These are phyloP conservation scores for Fusarium protoensiforme DNA, from an alignment of 2,329 filamentous ascomycete genomes.

Conservation along the genomic window DNA sequence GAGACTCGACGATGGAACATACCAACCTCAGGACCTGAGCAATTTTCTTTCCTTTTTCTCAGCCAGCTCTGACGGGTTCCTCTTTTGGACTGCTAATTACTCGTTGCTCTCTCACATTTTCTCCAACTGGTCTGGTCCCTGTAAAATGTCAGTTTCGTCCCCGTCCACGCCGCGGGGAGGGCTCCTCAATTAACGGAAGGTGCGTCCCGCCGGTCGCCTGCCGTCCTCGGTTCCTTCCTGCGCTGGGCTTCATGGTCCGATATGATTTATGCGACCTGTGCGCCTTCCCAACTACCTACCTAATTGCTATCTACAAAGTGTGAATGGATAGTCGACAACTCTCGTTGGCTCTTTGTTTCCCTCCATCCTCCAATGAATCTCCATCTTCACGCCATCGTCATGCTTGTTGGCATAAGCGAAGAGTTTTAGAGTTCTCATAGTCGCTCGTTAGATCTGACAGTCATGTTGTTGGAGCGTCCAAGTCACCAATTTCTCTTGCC, in stretches of 20 bases:
- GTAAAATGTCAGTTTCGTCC: slow-evolving; percentile 2
- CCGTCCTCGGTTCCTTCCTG: slow-evolving; percentile 3
- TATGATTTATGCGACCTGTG: slow-evolving; percentile 18
- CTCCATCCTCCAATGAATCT: neutral
- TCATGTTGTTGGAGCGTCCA: neutral
- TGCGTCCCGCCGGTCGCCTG: neutral
- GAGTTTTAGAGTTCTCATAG: neutral
- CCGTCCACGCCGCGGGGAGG: neutral
- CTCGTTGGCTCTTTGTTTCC: neutral
- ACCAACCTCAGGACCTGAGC: neutral
- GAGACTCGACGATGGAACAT: slow-evolving; percentile 13
- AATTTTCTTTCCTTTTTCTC: neutral
- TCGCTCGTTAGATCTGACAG: neutral
- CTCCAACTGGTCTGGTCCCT: neutral
- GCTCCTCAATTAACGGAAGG: neutral
- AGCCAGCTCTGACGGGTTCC: neutral
- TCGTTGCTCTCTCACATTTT: neutral
- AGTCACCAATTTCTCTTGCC: neutral
- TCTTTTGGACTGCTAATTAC: neutral
- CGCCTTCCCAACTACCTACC: neutral
- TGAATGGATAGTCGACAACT: neutral
- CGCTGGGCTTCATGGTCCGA: slow-evolving; percentile 20
- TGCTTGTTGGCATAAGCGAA: neutral
- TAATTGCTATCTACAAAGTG: neutral
- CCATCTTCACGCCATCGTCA: neutral